A percentile compares a stretch with the other conserved stretches of the same genome.
These are phyloP conservation scores for Clonostachys rosea DNA, from an alignment of 2,329 filamentous ascomycete genomes.

Conservation along the genomic window DNA sequence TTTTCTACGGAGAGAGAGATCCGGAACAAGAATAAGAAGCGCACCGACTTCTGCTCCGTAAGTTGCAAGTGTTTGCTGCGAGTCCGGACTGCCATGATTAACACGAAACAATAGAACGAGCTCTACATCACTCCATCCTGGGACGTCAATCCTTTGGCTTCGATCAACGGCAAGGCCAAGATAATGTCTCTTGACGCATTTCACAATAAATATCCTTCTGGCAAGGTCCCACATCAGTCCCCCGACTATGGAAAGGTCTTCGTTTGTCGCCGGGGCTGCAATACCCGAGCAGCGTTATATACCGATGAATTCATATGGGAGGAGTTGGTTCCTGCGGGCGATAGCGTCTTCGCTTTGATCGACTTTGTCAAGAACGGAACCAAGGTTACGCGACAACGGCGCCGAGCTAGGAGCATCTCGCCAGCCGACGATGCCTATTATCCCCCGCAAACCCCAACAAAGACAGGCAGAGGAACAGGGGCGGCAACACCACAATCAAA, in stretches of 20 bases:
- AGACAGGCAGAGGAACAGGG: conserved; percentile 15
- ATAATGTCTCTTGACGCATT: conserved; percentile 73
- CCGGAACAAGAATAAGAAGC: conserved; percentile 75
- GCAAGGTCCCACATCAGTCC: conserved; percentile 67
- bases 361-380: conserved; percentile 68
- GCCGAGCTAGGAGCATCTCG: conserved; percentile 21
- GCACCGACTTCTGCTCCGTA: conserved; percentile 71
- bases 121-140: conserved; percentile 85
- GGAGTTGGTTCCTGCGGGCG: conserved; percentile 66
- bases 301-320: conserved; percentile 93
- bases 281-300: conserved; percentile 83
- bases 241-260: conserved; percentile 82
- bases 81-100: background rate
- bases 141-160: conserved; percentile 80
- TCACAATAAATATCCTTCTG: conserved; percentile 64
- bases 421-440: conserved; percentile 21
- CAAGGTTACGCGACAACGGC: conserved; percentile 50
- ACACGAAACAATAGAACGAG: conserved; percentile 59
- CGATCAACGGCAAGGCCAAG: conserved; percentile 84
- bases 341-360: conserved; percentile 60
- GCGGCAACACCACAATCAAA: conserved; percentile 22
- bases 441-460: conserved; percentile 30
- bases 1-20: conserved; percentile 91
- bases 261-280: conserved; percentile 84
- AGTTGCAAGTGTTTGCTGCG: conserved; percentile 5